These are phyloP conservation scores for Sedum album DNA, from an alignment of 164 flowering plant species.

Conservation along the genomic window DNA sequence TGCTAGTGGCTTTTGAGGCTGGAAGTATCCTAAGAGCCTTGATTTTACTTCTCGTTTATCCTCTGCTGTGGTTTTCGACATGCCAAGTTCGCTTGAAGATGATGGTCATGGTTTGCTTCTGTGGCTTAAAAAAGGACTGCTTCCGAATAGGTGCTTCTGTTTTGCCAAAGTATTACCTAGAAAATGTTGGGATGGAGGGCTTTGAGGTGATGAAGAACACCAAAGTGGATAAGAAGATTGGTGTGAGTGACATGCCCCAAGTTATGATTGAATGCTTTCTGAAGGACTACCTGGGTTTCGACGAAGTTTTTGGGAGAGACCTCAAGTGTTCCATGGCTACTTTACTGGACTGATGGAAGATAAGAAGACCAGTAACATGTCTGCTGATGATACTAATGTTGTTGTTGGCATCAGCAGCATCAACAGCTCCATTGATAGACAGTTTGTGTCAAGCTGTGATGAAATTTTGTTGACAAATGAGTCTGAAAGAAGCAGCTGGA, in stretches of 20 bases:
- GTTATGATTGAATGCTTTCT: conserved; percentile 42
- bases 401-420: not conserved
- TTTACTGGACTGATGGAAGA: conserved; percentile 43
- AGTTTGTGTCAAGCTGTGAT: not conserved
- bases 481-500: not conserved
- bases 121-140: conserved; percentile 33
- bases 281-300: conserved; percentile 36
- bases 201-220: conserved; percentile 27
- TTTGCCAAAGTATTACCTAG: conserved; percentile 53
- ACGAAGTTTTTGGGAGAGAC: conserved; percentile 32
- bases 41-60: conserved; percentile 33
- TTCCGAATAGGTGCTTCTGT: conserved; percentile 41
- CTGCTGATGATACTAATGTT: not conserved
- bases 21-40: conserved; percentile 47
- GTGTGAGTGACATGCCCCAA: conserved; percentile 28
- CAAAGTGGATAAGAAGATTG: conserved; percentile 13
- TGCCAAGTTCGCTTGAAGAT: conserved; percentile 21
- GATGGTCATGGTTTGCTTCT: conserved; percentile 48
- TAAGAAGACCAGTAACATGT: not conserved
- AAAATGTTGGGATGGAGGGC: conserved; percentile 38
- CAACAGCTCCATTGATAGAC: not conserved
- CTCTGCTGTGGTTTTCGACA: conserved; percentile 29
- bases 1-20: conserved; percentile 41
- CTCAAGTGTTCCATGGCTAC: conserved; percentile 27
- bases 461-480: not conserved